phyloP scores from a whole-genome alignment of 306 rosid genomes.

The Fagus crenata region DNA sequence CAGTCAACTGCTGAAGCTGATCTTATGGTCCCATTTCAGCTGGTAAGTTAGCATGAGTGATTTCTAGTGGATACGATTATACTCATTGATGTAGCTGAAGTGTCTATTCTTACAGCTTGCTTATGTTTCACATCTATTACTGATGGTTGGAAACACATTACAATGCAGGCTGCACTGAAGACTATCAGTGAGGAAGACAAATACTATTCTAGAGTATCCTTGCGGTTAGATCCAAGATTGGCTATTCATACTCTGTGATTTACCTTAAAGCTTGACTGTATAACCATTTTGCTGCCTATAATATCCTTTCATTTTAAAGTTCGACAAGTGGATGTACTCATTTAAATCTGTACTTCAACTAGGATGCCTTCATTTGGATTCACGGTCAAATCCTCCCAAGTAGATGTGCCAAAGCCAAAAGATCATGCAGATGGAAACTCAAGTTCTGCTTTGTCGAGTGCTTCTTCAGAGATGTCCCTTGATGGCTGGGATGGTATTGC shows the following conservation, averaged over 20 bases:
- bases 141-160: constrained; percentile 20
- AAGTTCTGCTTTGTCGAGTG: constrained; percentile 49
- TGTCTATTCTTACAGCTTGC: constrained; percentile 20
- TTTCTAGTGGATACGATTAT: constrained; percentile 18
- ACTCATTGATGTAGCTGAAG: constrained; percentile 20
- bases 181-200: constrained; percentile 89
- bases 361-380: constrained; percentile 96
- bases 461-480: constrained; percentile 65
- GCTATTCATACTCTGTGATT: constrained; percentile 18
- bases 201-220: constrained; percentile 80
- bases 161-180: constrained; percentile 85
- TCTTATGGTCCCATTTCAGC: constrained; percentile 93
- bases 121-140: constrained; percentile 22
- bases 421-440: constrained; percentile 48
- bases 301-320: constrained; percentile 24
- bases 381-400: constrained; percentile 65
- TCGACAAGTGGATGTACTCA: constrained; percentile 24
- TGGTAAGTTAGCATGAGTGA: constrained; percentile 52
- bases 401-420: constrained; percentile 55
- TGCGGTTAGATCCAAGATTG: constrained; percentile 55
- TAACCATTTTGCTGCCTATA: not conserved
- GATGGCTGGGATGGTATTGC: constrained; percentile 98
- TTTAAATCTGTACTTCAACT: constrained; percentile 29
- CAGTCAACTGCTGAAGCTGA: constrained; percentile 99
- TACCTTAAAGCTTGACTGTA: not conserved